Evolutionary conservation across 2,329 filamentous ascomycete genomes (phyloP), one percentile per base, ranked within the genome.

Genomic region (Samsoniella hepiali): DNA sequence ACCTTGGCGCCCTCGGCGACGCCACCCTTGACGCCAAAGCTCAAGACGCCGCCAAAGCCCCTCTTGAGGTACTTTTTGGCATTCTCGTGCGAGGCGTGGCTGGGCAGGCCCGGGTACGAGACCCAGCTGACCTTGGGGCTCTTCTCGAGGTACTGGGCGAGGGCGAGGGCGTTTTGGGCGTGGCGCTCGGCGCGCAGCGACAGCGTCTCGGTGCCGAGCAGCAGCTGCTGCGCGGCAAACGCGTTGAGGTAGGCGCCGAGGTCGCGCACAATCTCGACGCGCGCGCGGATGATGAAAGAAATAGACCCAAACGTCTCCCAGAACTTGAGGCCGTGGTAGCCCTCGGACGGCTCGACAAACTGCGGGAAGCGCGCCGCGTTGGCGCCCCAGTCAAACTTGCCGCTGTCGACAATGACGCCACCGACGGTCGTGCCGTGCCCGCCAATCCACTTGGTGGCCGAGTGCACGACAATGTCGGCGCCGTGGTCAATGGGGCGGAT

Each of bases 381-480:
- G 77, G 89, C 89, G 69, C 90, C 91, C 93, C 94, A 98, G 81
- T 96, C 90, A 74, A 97, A 98, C 75, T 92, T 95, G 71, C 93
- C 93, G 68, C 88, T 86, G 79, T 97, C 93, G 67, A 97, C 82
- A 40, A 97, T 84, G 50, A 97, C 84, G 65, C 93, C 93, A 64
- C 84, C 93, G 68, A 97, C 91, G 32, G 93, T 97, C 47, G 93
- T 96, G 65, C 93, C 94, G 76, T 98, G 94, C 49, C 93, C 93
- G 63, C 93, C 93, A 67, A 98, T 97, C 93, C 93, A 97, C 78
- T 97, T 97, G 64, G 93, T 97, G 11, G 93, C 93, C 45, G 91
- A 95, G 82, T 97, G 93, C 31, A 97, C 91, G 59, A 97, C 89
- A 65, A 97, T 97, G 73, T 97, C 93, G 67, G 91, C 93, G 62